Base-by-base conservation (phyloP, 768 basidiomycete species). In the Phlebiopsis flavidoalba region DNA sequence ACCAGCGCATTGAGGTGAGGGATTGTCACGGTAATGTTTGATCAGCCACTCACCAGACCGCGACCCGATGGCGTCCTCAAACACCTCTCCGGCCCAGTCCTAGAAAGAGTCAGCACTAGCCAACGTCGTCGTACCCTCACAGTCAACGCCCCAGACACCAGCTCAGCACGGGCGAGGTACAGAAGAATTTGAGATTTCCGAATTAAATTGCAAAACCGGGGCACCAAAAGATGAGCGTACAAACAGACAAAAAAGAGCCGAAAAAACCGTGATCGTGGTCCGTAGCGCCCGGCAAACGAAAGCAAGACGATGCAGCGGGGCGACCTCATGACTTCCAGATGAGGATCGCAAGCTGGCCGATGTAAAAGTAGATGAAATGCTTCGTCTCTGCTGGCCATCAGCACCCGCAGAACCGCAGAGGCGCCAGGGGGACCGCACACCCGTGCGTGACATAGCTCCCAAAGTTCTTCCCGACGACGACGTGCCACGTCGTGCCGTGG, bases 391-490 rank as follows among this genome's bases (percentile, higher is more conserved):
- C 33, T 49, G 46, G 26, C 36, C 47, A 36, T 37, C 53, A 21
- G 26, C n/a, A 11, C 5, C 8, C n/a, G 12, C 21, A 36, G 33
- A 12, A 51, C 40, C 52, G 54, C n/a, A n/a, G 21, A 52, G 43
- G 22, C 45, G 48, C 31, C 21, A 43, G 33, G 22, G 14, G 19
- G 57, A n/a, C 57, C 35, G 75, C 88, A 68, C 66, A 96, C 95
- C n/a, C 95, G 70, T 97, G 95, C 49, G 95, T 97, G 47, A 98
- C 95, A 72, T 95, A 98, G 77, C 91, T 93, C 54, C 95, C 95
- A 84, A 96, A 98, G 79, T 98, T 97, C 82, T 96, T 98, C 62
- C 96, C 96, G 54, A 96, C 96, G 65, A 98, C 95, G 73, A 95
- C 94, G 73, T 98, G 96, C 96, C 96, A 98, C 67, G 95, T 97